Evolutionary conservation across 2,329 filamentous ascomycete species (phyloP).

Genomic region (Colletotrichum sp.): DNA sequence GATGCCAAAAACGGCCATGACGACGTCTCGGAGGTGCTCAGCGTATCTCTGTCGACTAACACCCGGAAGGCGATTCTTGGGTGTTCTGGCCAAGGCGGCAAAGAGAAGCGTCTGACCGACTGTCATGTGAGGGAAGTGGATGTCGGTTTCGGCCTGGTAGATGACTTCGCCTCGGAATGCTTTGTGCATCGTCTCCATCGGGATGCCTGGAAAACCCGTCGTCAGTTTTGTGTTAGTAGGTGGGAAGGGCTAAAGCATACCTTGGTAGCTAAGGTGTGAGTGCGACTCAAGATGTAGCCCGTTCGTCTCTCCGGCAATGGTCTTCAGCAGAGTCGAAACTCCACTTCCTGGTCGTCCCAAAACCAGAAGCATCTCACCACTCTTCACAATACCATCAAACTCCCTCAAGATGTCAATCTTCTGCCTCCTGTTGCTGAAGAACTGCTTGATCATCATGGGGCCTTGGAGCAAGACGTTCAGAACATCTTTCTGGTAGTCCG

Average conservation of each 20-base stretch:
- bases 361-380: constrained; percentile 41
- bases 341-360: constrained; percentile 61
- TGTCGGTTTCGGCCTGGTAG: constrained; percentile 69
- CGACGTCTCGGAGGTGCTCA: constrained; percentile 44
- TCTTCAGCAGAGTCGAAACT: constrained; percentile 63
- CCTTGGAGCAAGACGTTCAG: constrained; percentile 31
- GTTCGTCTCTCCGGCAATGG: constrained; percentile 57
- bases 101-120: constrained; percentile 70
- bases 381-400: constrained; percentile 57
- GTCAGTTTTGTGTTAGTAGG: neutral
- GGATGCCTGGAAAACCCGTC: constrained; percentile 25
- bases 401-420: constrained; percentile 55
- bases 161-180: constrained; percentile 60
- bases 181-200: constrained; percentile 39
- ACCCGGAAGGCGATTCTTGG: constrained; percentile 63
- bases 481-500: constrained; percentile 39
- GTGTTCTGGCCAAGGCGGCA: constrained; percentile 65
- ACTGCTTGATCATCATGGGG: constrained; percentile 24
- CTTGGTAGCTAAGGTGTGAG: constrained; percentile 58
- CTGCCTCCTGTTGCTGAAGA: constrained; percentile 26
- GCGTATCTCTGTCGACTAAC: constrained; percentile 57
- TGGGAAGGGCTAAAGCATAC: constrained; percentile 19
- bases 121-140: constrained; percentile 69
- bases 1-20: constrained; percentile 68
- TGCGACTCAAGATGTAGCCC: constrained; percentile 51